Base-by-base conservation (phyloP, 2,329 filamentous ascomycete species). In the Aspergillus ochraceoroseus region DNA sequence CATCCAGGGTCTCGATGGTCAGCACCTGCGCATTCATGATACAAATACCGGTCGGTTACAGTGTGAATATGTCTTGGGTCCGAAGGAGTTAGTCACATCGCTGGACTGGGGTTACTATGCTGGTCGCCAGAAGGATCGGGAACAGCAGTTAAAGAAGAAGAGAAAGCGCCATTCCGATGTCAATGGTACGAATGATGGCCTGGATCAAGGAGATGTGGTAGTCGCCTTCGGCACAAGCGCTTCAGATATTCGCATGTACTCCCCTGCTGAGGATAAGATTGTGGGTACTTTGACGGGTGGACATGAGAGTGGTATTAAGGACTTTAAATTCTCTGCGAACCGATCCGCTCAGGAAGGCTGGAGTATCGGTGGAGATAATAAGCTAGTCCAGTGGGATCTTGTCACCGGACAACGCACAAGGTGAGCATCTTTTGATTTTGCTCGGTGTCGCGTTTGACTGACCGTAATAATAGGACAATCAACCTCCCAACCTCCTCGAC, bases 351-450 rank as follows among this genome's bases (percentile, higher is more conserved):
- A 61, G 14, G 67, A 70, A 48, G 72, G 64, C n/a, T 75, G 72
- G 72, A 75, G 72, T 63, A 67, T 74, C 43, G 72, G 72, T 33
- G 69, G 67, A 34, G 72, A 75, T 56, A 70, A 69, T 44, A 74
- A 70, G 51, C 62, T 75, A 32, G 65, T 74, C 14, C 71, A 74
- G 49, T 75, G 72, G 72, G 69, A 75, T 58, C 52, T 75, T 40
- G 60, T 54, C 48, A 68, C 62, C 14, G 64, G 66, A 40, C 58
- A 65, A 47, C 63, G 58, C 34, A 59, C 66, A 41, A 65, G 67
- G 72, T 74, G 62, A 46, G 53, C 20, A 11, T 26, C n/a, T 11
- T 11, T 31, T 32, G 13, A n/a, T 14, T 36, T 23, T 8, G 5
- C 12, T 6, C 8, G 15, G 15, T 14, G 17, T n/a, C 22, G 12